Percentiles rank a stretch among this genome's conserved stretches.
Evolutionary conservation across 257 asterid species (phyloP).

Genomic region (Nyctanthes arbortristis): DNA sequence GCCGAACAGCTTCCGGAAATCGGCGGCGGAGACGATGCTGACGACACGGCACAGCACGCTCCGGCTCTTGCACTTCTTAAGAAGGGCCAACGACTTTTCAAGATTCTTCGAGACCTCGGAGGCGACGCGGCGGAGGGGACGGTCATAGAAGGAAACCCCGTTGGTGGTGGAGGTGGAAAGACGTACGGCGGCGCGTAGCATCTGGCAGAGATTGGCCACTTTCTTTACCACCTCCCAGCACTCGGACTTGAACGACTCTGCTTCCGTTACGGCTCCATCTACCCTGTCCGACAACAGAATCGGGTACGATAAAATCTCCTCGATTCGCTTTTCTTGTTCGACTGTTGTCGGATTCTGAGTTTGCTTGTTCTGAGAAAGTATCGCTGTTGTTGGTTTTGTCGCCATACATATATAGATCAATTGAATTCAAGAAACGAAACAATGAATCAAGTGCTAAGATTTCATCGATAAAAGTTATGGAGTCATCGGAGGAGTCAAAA

Average conservation of each 20-base stretch:
- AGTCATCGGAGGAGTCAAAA: conserved; percentile 17
- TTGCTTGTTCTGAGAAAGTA: conserved; percentile 30
- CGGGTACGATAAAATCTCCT: conserved; percentile 45
- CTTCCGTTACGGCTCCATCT: conserved; percentile 44
- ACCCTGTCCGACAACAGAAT: conserved; percentile 51
- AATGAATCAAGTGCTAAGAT: not conserved
- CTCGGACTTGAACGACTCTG: conserved; percentile 58
- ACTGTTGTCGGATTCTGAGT: conserved; percentile 33
- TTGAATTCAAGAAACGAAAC: not conserved
- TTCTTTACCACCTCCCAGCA: conserved; percentile 53
- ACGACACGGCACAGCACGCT: conserved; percentile 59
- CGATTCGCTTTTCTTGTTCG: conserved; percentile 46
- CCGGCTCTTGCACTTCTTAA: conserved; percentile 66
- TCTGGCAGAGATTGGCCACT: conserved; percentile 52
- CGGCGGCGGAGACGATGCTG: conserved; percentile 67
- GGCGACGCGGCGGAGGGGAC: conserved; percentile 68
- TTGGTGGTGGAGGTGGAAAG: conserved; percentile 46
- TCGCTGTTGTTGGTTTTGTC: conserved; percentile 34
- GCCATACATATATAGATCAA: conserved; percentile 40
- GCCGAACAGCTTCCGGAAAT: conserved; percentile 57
- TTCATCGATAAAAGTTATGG: not conserved
- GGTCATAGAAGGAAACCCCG: conserved; percentile 59
- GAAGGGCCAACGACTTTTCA: conserved; percentile 51
- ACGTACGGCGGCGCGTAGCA: conserved; percentile 71
- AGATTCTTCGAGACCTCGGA: conserved; percentile 55